phyloP scores from a whole-genome alignment of 2,329 filamentous ascomycete genomes.

The Colletotrichum sp. region DNA sequence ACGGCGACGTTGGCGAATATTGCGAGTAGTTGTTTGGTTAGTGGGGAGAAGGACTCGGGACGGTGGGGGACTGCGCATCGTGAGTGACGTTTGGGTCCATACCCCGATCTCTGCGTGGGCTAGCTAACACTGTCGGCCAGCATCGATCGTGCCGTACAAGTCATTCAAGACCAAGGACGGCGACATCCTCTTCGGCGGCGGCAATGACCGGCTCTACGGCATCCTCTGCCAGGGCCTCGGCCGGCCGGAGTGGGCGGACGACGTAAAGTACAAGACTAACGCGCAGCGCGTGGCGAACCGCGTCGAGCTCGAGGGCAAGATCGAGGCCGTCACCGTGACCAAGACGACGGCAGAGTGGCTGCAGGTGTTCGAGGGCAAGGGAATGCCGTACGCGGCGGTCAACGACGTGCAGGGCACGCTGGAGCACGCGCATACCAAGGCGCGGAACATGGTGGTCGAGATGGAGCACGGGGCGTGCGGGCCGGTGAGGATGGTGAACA shows the following conservation, averaged over 20 bases:
- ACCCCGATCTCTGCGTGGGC: no score
- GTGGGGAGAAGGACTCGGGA: constrained; percentile 84
- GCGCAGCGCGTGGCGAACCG: constrained; percentile 72
- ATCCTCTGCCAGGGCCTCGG: constrained; percentile 67
- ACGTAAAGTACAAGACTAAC: constrained; percentile 66
- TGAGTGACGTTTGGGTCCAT: constrained; percentile 41
- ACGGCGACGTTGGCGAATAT: constrained; percentile 95
- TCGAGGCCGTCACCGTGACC: constrained; percentile 75
- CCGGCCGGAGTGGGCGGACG: constrained; percentile 62
- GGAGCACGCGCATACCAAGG: constrained; percentile 82
- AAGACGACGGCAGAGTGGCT: constrained; percentile 92
- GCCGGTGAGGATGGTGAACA: constrained; percentile 87
- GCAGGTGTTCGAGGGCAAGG: constrained; percentile 77
- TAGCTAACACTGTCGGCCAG: constrained; percentile 30
- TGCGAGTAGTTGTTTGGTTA: constrained; percentile 88
- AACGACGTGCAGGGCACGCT: constrained; percentile 90
- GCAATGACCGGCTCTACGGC: constrained; percentile 74
- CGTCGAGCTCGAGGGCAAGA: constrained; percentile 76
- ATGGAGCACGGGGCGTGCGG: constrained; percentile 85
- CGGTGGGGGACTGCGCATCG: constrained; percentile 97
- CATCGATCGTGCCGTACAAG: constrained; percentile 96
- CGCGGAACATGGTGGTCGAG: constrained; percentile 88
- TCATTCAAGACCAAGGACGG: constrained; percentile 79
- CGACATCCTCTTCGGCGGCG: constrained; percentile 73
- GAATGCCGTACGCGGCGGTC: constrained; percentile 89